Base-by-base conservation (phyloP, 2,329 filamentous ascomycete species). In the Cladosporium halotolerans region DNA sequence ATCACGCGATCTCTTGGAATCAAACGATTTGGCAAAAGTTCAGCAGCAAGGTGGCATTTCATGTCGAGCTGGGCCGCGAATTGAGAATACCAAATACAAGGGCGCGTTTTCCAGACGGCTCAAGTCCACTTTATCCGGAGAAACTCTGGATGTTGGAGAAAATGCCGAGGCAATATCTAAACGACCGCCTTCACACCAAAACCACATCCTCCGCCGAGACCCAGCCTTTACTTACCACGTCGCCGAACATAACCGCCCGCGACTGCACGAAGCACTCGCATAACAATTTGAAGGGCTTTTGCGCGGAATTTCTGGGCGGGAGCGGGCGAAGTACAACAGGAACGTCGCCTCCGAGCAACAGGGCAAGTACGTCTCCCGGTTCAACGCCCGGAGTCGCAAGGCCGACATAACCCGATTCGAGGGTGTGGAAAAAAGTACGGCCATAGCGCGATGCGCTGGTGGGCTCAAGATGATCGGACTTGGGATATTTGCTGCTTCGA, bases 191-290 rank as follows among this genome's bases (percentile, higher is more conserved):
- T 63, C 58, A 65, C 9, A 63, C 53, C 10, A 66, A 49, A n/a
- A 61, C 55, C n/a, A 66, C 56, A 42, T 64, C 62, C 46, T 63
- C 59, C 9, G 57, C 59, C 19, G 34, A n/a, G 6, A 56, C 53
- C 58, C 57, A 57, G 2, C 57, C 57, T 4, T 38, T 54, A 11
- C 49, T 43, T 14, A 62, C 39, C 10, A 58, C 50, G 7, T 66
- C 62, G 10, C 64, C 64, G 34, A 44, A 45, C 64, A 67, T 66
- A 7, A 66, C 52, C 3, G 45, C 54, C 8, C 56, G 33, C 8
- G 60, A 55, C 36, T 61, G 52, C 2, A 65, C 55, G 34, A 63
- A 66, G 49, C 60, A 63, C 46, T 65, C 64, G 31, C 64, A 66
- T 7, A 66, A 55, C 40, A 66, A 50, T n/a, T 52, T 50, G 50